A percentile compares a stretch with the other conserved stretches of the same genome.
Conservation (phyloP, 192 early-diverging fungal species). For the Gonapodya prolifera region DNA sequence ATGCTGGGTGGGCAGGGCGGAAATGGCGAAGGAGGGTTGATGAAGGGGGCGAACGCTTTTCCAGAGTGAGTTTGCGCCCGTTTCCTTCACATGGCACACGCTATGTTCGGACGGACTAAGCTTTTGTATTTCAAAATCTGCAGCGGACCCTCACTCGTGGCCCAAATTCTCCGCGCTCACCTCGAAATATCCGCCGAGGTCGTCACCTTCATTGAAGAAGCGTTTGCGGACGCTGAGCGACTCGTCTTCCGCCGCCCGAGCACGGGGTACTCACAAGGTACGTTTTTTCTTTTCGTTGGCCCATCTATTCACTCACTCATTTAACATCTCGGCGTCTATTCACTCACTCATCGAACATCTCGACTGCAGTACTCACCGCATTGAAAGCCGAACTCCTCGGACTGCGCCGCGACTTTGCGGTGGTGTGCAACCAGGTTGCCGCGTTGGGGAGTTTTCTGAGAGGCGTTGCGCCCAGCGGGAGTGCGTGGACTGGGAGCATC, state of each 20-base stretch:
- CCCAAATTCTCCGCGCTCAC: neutral
- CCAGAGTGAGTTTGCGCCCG: neutral
- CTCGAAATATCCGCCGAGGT: constrained; percentile 5
- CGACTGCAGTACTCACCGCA: neutral
- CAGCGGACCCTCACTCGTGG: constrained; percentile 1
- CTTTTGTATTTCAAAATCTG: neutral
- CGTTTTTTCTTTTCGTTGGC: too few relatives aligned
- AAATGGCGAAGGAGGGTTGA: neutral
- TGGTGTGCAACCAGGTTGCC: neutral
- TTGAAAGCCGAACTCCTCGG: constrained; percentile 2
- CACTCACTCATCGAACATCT: neutral
- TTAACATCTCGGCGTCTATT: neutral
- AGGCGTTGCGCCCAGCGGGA: neutral
- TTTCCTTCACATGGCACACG: neutral
- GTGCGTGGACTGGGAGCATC: neutral
- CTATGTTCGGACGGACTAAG: neutral
- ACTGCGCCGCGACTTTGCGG: neutral
- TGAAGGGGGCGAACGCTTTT: neutral
- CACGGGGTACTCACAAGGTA: neutral
- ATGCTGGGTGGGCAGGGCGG: neutral
- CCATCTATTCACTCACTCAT: neutral
- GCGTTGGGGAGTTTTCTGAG: neutral
- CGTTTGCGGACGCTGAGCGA: neutral
- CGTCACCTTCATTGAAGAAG: neutral
- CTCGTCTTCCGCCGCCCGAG: neutral